Evolutionary conservation across 805 yeast genomes (phyloP).

Genomic region (Lipomyces yamanashiensis): DNA sequence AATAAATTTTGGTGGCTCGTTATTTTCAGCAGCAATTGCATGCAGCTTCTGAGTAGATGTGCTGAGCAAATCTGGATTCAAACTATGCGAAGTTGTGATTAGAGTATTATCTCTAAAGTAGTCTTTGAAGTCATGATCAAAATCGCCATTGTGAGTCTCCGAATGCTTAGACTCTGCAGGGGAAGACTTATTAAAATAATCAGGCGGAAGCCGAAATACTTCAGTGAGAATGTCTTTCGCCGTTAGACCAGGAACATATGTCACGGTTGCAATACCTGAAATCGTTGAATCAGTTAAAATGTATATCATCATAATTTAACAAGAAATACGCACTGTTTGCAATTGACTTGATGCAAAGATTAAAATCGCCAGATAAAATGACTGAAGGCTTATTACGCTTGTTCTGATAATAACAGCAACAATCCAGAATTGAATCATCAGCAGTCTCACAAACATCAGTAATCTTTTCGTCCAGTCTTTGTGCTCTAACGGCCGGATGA

Average conservation of each 20-base stretch:
- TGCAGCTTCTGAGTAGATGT: too few species aligned
- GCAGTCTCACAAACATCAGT: slow-evolving; percentile 54
- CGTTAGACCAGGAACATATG: slow-evolving; percentile 24
- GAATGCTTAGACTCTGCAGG: background rate
- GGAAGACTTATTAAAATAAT: background rate
- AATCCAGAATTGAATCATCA: slow-evolving; percentile 86
- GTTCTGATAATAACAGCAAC: slow-evolving; percentile 67
- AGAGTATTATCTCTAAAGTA: background rate
- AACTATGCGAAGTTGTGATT: background rate
- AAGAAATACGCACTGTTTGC: slow-evolving; percentile 52
- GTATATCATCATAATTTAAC: slow-evolving; percentile 39
- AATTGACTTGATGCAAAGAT: slow-evolving; percentile 74
- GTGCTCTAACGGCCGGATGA: slow-evolving; percentile 63
- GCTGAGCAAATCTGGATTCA: background rate
- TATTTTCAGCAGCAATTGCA: too few species aligned
- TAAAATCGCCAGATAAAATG: slow-evolving; percentile 79
- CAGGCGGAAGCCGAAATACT: slow-evolving; percentile 8
- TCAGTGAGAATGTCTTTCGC: slow-evolving; percentile 12
- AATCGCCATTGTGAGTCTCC: background rate
- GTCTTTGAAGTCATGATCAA: background rate
- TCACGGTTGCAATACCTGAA: slow-evolving; percentile 24
- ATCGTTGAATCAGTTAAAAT: background rate
- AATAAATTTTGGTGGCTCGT: background rate
- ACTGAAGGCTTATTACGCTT: slow-evolving; percentile 52
- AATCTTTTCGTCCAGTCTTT: slow-evolving; percentile 55